Conservation (phyloP, 306 rosid species). For the Pterocarpus santalinus region DNA sequence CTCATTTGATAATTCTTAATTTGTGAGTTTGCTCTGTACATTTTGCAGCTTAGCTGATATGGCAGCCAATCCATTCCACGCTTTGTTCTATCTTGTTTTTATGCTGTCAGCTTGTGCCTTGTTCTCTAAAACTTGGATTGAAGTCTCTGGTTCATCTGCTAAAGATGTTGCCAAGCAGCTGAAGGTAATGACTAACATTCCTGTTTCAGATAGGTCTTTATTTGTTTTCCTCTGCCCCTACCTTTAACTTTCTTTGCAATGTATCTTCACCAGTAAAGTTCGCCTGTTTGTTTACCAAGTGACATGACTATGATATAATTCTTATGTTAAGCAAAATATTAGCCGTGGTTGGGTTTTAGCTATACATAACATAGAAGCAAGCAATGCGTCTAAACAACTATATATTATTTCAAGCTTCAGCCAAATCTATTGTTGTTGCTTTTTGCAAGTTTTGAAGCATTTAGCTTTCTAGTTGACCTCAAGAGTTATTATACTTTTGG, state of each 20-base stretch:
- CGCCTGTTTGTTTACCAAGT: neutral
- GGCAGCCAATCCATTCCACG: conserved; percentile 98
- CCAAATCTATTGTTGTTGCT: neutral
- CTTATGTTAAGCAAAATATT: neutral
- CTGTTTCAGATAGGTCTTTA: neutral
- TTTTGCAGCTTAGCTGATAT: conserved; percentile 92
- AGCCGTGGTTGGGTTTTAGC: no score
- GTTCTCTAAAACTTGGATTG: conserved; percentile 97
- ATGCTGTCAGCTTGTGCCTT: conserved; percentile 93
- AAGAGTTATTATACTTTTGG: conserved; percentile 10
- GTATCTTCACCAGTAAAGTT: neutral
- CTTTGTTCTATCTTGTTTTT: conserved; percentile 86
- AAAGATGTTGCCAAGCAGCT: conserved; percentile 94
- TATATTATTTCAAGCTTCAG: neutral
- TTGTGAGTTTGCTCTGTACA: neutral
- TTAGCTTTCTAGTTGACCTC: neutral
- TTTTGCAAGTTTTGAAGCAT: neutral
- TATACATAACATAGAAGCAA: neutral
- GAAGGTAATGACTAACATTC: conserved; percentile 63
- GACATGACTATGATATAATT: neutral
- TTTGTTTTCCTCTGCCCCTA: neutral
- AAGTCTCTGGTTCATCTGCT: conserved; percentile 98
- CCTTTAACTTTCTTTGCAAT: conserved; percentile 1
- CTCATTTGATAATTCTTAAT: conserved; percentile 5
- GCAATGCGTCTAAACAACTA: conserved; percentile 20